Base-by-base conservation (phyloP, 2,329 filamentous ascomycete species). In the Pyrenochaeta sp. region DNA sequence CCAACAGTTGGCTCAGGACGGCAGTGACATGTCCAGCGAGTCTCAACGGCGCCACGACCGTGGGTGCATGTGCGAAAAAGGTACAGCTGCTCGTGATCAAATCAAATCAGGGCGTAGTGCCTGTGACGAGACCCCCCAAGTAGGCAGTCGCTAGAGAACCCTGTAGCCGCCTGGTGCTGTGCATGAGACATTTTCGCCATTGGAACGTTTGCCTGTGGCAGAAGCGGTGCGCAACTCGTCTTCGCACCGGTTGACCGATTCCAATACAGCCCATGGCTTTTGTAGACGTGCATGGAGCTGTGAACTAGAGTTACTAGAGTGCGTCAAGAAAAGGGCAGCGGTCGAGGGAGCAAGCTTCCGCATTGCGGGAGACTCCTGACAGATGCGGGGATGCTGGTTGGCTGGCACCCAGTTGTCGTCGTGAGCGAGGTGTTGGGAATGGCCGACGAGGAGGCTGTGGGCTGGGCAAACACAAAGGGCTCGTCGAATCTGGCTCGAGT, bases 101-200 rank as follows among this genome's bases (percentile, higher is more conserved):
- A 26, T 11, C 22, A 17, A 10, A 20, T 21, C n/a, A 22, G 23
- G 22, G 39, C 22, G 23, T 41, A 35, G 39, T 35, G 30, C n/a
- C 17, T 20, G 21, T 35, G 14, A 22, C 28, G 37, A 13, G 37
- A 11, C 19, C 15, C 27, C 37, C 14, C 11, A 41, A 36, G 26
- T 17, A 30, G 19, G 19, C 32, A 39, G 37, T 42, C 34, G 48
- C 43, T 37, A 47, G 38, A 34, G 35, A 27, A 22, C 41, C 31
- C 22, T 41, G 27, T 18, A 35, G 22, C 39, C 27, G 23, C 32
- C 37, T 32, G 29, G 38, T 43, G 42, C 44, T 56, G 56, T 56
- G 52, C 58, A 59, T 65, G 62, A 55, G 62, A 61, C 50, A 63
- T 54, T 66, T 64, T 60, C 52, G 61, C 62, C 35, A 66, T 66